Conservation (phyloP, 192 early-diverging fungal species). For the Oehlia diaphana region DNA sequence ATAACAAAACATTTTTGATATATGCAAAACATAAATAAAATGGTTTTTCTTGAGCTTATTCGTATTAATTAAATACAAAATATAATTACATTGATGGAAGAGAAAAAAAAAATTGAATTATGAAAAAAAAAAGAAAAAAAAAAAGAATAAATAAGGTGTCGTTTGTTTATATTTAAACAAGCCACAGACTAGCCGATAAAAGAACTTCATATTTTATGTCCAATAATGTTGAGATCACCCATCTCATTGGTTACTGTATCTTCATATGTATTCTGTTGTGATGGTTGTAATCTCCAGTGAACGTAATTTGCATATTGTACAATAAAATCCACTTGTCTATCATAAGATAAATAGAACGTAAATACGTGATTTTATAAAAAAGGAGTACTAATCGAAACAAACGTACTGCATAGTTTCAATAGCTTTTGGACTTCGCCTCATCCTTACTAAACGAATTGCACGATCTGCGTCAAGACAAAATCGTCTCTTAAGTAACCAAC, state of each 20-base stretch:
- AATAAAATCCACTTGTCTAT: constrained; percentile 30
- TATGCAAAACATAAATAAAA: no score
- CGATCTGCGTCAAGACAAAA: constrained; percentile 50
- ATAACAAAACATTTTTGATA: no score
- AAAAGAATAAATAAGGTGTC: no score
- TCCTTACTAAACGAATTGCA: constrained; percentile 59
- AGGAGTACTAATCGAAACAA: constrained; percentile 25
- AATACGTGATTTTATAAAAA: background rate
- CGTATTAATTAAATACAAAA: background rate
- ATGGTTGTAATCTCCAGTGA: background rate
- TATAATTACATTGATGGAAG: no score
- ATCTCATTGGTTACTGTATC: no score
- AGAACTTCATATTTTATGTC: no score
- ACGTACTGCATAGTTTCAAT: constrained; percentile 73
- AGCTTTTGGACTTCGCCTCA: constrained; percentile 63
- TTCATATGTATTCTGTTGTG: background rate
- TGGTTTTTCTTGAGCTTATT: background rate
- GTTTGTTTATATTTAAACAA: no score
- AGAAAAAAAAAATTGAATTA: background rate
- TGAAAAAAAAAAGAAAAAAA: no score
- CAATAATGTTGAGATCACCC: background rate
- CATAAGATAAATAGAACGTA: background rate
- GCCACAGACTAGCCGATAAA: no score
- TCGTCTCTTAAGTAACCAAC: constrained; percentile 60
- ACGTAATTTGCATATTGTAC: constrained; percentile 19